A percentile compares a stretch with the other conserved stretches of the same genome.
Conservation (phyloP, 2,329 filamentous ascomycete genomes). For the Xylaria multiplex region DNA sequence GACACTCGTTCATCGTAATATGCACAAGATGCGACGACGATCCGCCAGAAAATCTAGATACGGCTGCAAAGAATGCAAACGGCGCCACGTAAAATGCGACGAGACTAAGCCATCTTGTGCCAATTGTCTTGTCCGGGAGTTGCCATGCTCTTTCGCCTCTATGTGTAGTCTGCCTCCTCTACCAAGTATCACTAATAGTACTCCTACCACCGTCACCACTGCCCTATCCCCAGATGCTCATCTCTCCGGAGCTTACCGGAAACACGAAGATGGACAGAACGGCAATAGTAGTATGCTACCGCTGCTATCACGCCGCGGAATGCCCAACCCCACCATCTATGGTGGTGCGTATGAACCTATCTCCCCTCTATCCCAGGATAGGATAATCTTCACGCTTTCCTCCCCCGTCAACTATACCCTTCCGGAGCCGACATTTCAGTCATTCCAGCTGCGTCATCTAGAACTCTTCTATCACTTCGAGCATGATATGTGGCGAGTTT, state of each 20-base stretch:
- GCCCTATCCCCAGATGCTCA: too few relatives aligned
- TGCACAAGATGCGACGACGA: constrained; percentile 9
- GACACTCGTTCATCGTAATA: background rate
- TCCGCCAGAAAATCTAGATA: constrained; percentile 39
- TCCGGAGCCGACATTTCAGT: constrained; percentile 41
- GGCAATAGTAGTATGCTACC: background rate
- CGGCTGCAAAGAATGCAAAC: constrained; percentile 41
- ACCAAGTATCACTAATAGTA: background rate
- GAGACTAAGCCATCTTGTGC: constrained; percentile 54
- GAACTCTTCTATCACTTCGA: constrained; percentile 52
- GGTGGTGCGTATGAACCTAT: too few relatives aligned
- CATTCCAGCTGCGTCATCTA: constrained; percentile 51
- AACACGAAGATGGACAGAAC: background rate
- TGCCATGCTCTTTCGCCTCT: constrained; percentile 49
- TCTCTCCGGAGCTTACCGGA: background rate
- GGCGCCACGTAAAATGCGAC: constrained; percentile 51
- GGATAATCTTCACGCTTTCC: background rate
- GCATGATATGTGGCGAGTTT: constrained; percentile 38
- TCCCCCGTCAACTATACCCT: background rate
- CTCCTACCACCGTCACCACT: too few relatives aligned
- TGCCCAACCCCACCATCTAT: too few relatives aligned
- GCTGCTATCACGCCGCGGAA: too few relatives aligned
- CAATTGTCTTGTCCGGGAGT: constrained; percentile 53
- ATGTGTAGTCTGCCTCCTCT: constrained; percentile 16
- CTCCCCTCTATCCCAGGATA: background rate